Evolutionary conservation across 2,329 filamentous ascomycete genomes (phyloP).

Genomic region (Massarina eburnea): DNA sequence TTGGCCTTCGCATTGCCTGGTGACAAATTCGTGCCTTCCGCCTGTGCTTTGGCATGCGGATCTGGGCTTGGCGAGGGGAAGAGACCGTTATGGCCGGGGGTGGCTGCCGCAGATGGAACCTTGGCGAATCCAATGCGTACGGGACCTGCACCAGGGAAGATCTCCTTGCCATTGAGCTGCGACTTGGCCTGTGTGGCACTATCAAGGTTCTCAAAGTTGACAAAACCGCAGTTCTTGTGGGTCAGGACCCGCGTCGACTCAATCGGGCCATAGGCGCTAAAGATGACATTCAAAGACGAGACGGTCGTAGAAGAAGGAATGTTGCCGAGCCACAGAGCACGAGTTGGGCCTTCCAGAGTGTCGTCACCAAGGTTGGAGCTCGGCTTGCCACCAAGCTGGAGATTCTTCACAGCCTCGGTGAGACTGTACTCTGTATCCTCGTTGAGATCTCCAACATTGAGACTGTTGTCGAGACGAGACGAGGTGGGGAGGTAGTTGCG

Average conservation of each 20-base stretch:
- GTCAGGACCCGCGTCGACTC: conserved; percentile 90
- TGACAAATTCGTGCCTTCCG: conserved; percentile 38
- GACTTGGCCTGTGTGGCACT: conserved; percentile 88
- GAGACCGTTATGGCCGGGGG: conserved; percentile 83
- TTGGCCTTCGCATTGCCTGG: conserved; percentile 34
- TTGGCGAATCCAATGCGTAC: conserved; percentile 98
- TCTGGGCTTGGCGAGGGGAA: conserved; percentile 91
- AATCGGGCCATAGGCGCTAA: conserved; percentile 88
- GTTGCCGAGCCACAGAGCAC: conserved; percentile 94
- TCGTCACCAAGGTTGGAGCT: conserved; percentile 72
- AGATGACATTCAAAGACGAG: conserved; percentile 91
- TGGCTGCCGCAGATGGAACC: conserved; percentile 83
- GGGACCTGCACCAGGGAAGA: conserved; percentile 93
- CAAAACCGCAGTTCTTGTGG: conserved; percentile 98
- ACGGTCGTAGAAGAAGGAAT: conserved; percentile 97
- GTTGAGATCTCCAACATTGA: conserved; percentile 73
- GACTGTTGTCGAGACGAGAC: conserved; percentile 72
- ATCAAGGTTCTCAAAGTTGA: conserved; percentile 92
- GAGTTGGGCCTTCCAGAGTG: conserved; percentile 83
- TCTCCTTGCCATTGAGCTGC: conserved; percentile 92
- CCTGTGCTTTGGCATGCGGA: conserved; percentile 64
- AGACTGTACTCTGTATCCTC: conserved; percentile 80
- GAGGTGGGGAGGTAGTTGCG: conserved; percentile 76
- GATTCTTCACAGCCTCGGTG: conserved; percentile 76
- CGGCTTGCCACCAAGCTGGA: conserved; percentile 70